Conservation (phyloP, 306 rosid species). For the Styphnolobium japonicum region DNA sequence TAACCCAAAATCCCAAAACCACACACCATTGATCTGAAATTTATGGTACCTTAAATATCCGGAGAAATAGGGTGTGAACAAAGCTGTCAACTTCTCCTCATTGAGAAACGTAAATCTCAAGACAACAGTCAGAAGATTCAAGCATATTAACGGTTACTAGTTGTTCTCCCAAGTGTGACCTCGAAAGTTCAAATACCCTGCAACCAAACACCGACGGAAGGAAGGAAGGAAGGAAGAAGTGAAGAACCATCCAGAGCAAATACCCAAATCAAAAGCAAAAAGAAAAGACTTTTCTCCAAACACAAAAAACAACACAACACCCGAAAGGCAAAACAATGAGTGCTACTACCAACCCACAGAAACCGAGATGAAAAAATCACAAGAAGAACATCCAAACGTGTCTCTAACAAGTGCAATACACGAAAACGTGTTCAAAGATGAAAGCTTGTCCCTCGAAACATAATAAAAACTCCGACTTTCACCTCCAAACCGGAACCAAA, state of each 20-base stretch:
- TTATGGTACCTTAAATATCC: conserved; percentile 34
- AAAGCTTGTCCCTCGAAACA: neutral
- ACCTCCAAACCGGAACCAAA: neutral
- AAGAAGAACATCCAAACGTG: neutral
- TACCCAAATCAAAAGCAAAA: neutral
- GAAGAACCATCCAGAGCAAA: neutral
- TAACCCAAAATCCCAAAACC: neutral
- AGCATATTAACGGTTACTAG: no score
- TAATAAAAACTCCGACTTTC: conserved; percentile 21
- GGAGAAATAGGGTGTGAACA: conserved; percentile 16
- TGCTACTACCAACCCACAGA: neutral
- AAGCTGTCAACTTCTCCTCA: conserved; percentile 37
- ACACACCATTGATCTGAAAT: neutral
- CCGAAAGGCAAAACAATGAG: conserved; percentile 8
- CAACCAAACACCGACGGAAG: conserved; percentile 19
- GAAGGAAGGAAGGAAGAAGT: neutral
- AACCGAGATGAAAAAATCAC: neutral
- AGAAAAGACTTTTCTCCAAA: conserved; percentile 33
- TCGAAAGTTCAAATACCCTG: conserved; percentile 34
- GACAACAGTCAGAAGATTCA: conserved; percentile 43
- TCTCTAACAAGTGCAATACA: neutral
- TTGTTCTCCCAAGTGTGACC: conserved; percentile 5
- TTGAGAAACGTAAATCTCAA: conserved; percentile 52
- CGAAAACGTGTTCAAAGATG: neutral
- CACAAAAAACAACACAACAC: conserved; percentile 37